These are phyloP conservation scores for Verbena officinalis DNA, from an alignment of 257 asterid species.

Conservation along the genomic window DNA sequence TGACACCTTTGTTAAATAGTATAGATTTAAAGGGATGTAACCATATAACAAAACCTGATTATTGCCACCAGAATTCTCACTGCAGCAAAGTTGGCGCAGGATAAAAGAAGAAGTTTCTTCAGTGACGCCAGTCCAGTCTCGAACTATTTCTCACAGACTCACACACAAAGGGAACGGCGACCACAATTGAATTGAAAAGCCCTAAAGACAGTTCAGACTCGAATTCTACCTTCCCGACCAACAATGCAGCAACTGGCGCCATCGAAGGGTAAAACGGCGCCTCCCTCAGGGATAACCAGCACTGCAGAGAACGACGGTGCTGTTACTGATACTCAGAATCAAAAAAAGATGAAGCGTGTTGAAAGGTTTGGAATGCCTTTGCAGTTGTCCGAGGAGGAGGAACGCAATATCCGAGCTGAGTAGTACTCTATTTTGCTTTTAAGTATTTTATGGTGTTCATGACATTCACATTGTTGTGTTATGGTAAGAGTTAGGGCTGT, in stretches of 20 bases:
- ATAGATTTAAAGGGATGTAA: too few relatives aligned
- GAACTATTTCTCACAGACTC: background rate
- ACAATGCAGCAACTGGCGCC: slow-evolving; percentile 28
- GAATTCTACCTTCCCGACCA: slow-evolving; percentile 26
- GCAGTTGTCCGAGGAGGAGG: slow-evolving; percentile 65
- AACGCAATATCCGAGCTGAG: slow-evolving; percentile 73
- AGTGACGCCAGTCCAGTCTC: background rate
- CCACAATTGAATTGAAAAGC: slow-evolving; percentile 39
- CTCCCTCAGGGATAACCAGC: background rate
- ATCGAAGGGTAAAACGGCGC: slow-evolving; percentile 28
- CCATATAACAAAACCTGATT: background rate
- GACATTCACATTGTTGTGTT: background rate
- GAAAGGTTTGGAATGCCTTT: slow-evolving; percentile 75
- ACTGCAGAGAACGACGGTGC: slow-evolving; percentile 26
- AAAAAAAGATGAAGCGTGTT: slow-evolving; percentile 76
- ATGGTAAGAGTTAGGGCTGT: slow-evolving; percentile 3
- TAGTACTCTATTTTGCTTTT: slow-evolving; percentile 41
- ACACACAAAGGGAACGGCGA: slow-evolving; percentile 37
- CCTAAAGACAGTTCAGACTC: slow-evolving; percentile 40
- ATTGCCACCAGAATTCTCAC: background rate
- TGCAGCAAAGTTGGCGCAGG: background rate
- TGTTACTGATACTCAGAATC: slow-evolving; percentile 53
- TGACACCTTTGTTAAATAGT: too few relatives aligned
- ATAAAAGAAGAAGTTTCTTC: background rate
- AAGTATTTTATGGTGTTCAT: background rate